Evolutionary conservation across 164 flowering plant species (phyloP).

Genomic region (Hamamelis virginiana): DNA sequence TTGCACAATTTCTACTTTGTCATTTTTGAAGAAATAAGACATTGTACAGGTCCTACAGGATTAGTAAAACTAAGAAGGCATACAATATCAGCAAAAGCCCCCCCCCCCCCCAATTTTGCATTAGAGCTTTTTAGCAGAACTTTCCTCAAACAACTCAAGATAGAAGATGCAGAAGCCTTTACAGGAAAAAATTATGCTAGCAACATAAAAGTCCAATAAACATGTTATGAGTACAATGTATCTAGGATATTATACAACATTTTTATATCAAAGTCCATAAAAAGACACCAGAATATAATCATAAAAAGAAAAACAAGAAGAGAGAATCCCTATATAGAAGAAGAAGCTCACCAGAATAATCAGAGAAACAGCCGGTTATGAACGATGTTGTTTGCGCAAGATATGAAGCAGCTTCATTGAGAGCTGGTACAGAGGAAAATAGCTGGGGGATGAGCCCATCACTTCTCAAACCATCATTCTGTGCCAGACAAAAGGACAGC

Average conservation of each 20-base stretch:
- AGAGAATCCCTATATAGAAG: neutral
- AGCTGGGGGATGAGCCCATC: slow-evolving; percentile 64
- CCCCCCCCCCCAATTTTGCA: too few species aligned
- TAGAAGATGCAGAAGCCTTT: too few species aligned
- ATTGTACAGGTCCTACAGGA: neutral
- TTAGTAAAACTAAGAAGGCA: neutral
- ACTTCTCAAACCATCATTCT: slow-evolving; percentile 28
- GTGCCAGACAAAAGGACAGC: slow-evolving; percentile 29
- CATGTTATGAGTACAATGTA: too few species aligned
- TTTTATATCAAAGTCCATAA: neutral
- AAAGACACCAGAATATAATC: neutral
- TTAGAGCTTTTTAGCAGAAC: too few species aligned
- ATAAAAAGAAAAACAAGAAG: neutral
- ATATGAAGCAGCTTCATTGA: slow-evolving; percentile 86
- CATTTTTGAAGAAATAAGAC: neutral
- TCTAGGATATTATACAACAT: neutral
- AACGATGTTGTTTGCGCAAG: slow-evolving; percentile 77
- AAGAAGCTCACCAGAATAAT: slow-evolving; percentile 49
- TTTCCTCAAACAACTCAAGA: too few species aligned
- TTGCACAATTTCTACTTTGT: neutral
- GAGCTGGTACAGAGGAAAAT: slow-evolving; percentile 74
- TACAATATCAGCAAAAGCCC: neutral
- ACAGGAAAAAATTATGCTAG: too few species aligned
- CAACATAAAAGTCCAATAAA: too few species aligned
- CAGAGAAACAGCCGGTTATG: slow-evolving; percentile 68